phyloP scores from a whole-genome alignment of 2,329 filamentous ascomycete genomes.

The Aspergillus hiratsukae region DNA sequence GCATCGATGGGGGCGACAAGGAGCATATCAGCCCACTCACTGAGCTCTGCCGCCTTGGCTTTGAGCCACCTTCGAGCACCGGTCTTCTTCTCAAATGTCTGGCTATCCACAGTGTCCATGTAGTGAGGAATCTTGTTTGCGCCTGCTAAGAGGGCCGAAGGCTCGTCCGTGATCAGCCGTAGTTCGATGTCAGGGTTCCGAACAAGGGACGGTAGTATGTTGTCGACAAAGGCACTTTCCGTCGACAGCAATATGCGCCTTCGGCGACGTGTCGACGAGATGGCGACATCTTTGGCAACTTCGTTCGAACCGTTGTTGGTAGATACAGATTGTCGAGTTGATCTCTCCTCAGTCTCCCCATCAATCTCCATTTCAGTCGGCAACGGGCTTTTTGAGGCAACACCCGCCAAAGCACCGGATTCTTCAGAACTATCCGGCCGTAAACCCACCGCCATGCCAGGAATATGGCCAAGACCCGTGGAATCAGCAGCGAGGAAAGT shows the following conservation, averaged over 20 bases:
- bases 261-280: conserved; percentile 12
- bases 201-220: conserved; percentile 34
- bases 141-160: conserved; percentile 32
- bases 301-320: not conserved
- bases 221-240: conserved; percentile 37
- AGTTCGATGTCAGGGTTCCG: conserved; percentile 38
- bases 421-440: conserved; percentile 4
- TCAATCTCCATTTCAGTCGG: conserved; percentile 26
- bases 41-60: conserved; percentile 56
- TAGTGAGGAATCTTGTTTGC: conserved; percentile 38
- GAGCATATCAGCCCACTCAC: conserved; percentile 82
- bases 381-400: conserved; percentile 11
- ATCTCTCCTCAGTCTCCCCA: conserved; percentile 14
- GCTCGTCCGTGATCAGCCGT: conserved; percentile 40
- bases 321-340: conserved; percentile 8
- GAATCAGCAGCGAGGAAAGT: not conserved
- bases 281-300: not conserved
- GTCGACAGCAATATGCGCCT: conserved; percentile 35
- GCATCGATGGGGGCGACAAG: conserved; percentile 82
- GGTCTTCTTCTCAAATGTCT: conserved; percentile 36
- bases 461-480: not conserved
- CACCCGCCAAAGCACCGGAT: not conserved
- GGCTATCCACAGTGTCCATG: conserved; percentile 37
- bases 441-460: conserved; percentile 19
- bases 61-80: conserved; percentile 38